Base-by-base conservation (phyloP, 352 stramenopile species). In the Pythium angustatum region DNA sequence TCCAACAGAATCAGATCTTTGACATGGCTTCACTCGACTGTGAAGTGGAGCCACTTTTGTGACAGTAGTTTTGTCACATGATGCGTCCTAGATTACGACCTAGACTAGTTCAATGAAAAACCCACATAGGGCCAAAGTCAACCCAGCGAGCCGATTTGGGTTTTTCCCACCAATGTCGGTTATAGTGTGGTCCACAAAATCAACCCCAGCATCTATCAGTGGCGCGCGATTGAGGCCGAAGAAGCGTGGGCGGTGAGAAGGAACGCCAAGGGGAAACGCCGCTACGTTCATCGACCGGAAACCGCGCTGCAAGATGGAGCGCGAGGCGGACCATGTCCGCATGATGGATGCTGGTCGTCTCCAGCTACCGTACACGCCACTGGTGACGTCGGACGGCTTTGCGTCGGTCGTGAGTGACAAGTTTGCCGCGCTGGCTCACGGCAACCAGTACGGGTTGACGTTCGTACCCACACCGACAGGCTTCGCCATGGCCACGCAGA, bases 241-340 rank as follows among this genome's bases (percentile, higher is more conserved):
- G 21, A 57, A 30, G 34, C 34, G 26, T 22, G 21, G 4, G 31
- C 27, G 27, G 17, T 41, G 34, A 34, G 17, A 62, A 57, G 40
- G 50, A 28, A 34, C 60, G 10, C 55, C 21, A 45, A 17, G 31
- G n/a, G n/a, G 31, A 47, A 58, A 45, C 50, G 34, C n/a, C 50
- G 21, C 53, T 27, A 1, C 22, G 27, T 10, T 24, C 24, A 22
- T 11, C 24, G 19, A 56, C 12, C 48, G 48, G 5, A 1, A 40
- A 34, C 33, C 1, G 11, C 38, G 38, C 38, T 2, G 40, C n/a
- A n/a, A 44, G 24, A 62, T 62, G 61, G 61, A 68, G 61, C 49
- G 51, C 19, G 84, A 87, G 69, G 81, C 78, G 24, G 84, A 93
- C 61, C 81, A 93, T 58, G 84, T 93, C 53, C 84, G 84, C 72